Evolutionary conservation across 176 grass and related monocot species (phyloP).

Genomic region (Dactylis glomerata): DNA sequence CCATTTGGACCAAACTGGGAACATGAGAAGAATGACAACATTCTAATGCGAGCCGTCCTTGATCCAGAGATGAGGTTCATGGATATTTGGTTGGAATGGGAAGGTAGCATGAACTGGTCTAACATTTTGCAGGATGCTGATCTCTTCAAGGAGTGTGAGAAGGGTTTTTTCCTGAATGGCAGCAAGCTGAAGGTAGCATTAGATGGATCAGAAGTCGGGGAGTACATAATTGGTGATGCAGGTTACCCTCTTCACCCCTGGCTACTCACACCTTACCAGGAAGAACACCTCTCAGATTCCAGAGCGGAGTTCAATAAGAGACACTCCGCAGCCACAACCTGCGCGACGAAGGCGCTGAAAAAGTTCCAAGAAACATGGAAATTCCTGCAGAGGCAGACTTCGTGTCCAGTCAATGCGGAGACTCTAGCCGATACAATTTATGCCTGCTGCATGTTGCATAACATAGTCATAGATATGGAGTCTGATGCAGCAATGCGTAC

Average conservation of each 20-base stretch:
- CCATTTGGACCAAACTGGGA: neutral
- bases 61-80: neutral
- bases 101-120: neutral
- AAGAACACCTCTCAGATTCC: neutral
- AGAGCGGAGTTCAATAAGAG: neutral
- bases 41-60: neutral
- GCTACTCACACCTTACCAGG: neutral
- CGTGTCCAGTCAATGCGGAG: rapidly evolving
- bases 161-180: neutral
- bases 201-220: neutral
- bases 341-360: neutral
- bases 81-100: neutral
- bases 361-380: neutral
- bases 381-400: neutral
- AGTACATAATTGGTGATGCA: no score
- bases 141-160: neutral
- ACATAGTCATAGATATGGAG: neutral
- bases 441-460: neutral
- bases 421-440: rapidly evolving
- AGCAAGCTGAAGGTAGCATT: neutral
- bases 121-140: neutral
- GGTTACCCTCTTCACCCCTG: neutral
- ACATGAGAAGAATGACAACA: no score
- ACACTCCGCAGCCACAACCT: neutral
- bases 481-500: neutral